Base-by-base conservation (phyloP, 805 yeast genomes). In the Starmerella powellii region DNA sequence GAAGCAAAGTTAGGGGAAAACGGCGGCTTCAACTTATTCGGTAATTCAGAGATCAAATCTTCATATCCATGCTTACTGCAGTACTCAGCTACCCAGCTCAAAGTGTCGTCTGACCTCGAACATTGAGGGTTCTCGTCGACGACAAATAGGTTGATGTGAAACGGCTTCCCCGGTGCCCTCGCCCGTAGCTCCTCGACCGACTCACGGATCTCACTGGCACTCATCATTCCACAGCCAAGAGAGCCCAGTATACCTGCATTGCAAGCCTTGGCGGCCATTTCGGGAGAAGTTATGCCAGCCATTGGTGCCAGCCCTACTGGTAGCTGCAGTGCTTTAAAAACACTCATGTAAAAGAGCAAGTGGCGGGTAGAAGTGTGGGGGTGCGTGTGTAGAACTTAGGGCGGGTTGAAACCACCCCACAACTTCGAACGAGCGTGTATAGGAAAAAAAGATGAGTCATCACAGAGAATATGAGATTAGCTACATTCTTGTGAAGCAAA, bases 221-320 rank as follows among this genome's bases (percentile, higher is more conserved):
- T 15, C 34, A 31, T 31, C 34, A 31, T 31, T 10, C 34, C 34
- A 11, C 12, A 8, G 10, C 34, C 34, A 18, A 31, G 13, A 4
- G 34, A 31, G 11, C 34, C 34, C 12, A 31, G 34, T 10, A 31
- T 17, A 18, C 34, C 34, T 4, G 34, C 20, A 10, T 15, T 11
- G 34, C 34, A 18, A 6, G 23, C 34, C n/a, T 31, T 31, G 4
- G 34, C 34, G 5, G 34, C 34, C 34, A 31, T 31, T n/a, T 31
- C 34, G 15, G 34, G n/a, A 8, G 18, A 10, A 10, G 6, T 19
- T 6, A 31, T 19, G 34, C 34, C 34, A 5, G 34, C 34, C 34
- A 31, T 31, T 15, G 34, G 34, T 6, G 34, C 34, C 23, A 31
- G 34, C 20, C 19, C 34, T 8, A 31, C 20, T 19, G 34, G 34